Evolutionary conservation across 148 eudicot species (phyloP).

Genomic region (Rhododendron ovatum): DNA sequence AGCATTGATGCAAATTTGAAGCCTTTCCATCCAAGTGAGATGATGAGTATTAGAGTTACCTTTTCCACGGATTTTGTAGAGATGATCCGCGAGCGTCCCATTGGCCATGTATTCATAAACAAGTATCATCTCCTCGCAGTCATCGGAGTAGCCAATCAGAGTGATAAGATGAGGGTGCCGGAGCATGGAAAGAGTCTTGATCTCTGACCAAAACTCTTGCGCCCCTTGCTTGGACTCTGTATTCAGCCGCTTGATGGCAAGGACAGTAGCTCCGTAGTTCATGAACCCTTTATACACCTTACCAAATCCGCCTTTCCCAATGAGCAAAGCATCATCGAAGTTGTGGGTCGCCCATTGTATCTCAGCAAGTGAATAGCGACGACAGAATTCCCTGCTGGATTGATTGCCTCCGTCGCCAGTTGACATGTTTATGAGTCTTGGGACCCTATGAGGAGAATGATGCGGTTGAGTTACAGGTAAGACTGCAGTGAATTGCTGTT

Average conservation of each 20-base stretch:
- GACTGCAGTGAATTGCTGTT: neutral
- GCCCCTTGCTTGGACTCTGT: too few relatives aligned
- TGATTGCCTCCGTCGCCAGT: neutral
- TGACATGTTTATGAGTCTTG: neutral
- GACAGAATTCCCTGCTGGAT: neutral
- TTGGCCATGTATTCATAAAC: too few relatives aligned
- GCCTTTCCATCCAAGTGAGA: too few relatives aligned
- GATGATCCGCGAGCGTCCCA: too few relatives aligned
- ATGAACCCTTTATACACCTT: conserved; percentile 19
- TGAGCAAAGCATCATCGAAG: neutral
- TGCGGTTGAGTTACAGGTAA: neutral
- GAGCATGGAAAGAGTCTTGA: too few relatives aligned
- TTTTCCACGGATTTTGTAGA: too few relatives aligned
- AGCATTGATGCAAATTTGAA: too few relatives aligned
- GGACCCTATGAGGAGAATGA: neutral
- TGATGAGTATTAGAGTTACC: too few relatives aligned
- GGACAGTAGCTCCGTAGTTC: neutral
- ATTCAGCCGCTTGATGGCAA: conserved; percentile 9
- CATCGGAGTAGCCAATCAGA: too few relatives aligned
- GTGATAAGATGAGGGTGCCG: too few relatives aligned
- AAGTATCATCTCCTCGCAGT: too few relatives aligned
- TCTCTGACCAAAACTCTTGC: too few relatives aligned
- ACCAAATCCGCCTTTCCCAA: conserved; percentile 14
- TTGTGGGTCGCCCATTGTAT: neutral
- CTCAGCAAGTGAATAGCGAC: conserved; percentile 4